phyloP scores from a whole-genome alignment of 2,329 filamentous ascomycete species.

The Colletotrichum godetiae region DNA sequence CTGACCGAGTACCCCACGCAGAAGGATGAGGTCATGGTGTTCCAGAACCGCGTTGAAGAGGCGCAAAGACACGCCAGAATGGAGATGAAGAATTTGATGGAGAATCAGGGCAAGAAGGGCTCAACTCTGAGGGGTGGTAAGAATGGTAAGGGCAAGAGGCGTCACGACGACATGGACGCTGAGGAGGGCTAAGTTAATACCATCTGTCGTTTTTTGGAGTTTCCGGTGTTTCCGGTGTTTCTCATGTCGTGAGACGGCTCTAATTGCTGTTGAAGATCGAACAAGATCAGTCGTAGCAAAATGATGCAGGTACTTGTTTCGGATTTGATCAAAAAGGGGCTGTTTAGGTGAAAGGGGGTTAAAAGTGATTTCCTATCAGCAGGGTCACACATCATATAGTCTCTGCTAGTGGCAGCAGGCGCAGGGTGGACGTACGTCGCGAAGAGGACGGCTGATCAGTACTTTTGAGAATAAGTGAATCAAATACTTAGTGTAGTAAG shows the following conservation, averaged over 20 bases:
- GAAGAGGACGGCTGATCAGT: not conserved
- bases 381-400: not conserved
- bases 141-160: constrained; percentile 52
- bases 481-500: not conserved
- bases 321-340: not conserved
- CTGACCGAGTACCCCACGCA: constrained; percentile 75
- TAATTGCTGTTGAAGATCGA: not conserved
- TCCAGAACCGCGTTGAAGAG: constrained; percentile 81
- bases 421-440: not conserved
- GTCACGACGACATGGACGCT: constrained; percentile 75
- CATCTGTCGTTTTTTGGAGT: not conserved
- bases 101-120: constrained; percentile 71
- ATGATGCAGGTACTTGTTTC: not conserved
- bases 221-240: not conserved
- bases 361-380: not conserved
- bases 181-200: constrained; percentile 71
- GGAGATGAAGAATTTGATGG: constrained; percentile 84
- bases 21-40: constrained; percentile 88
- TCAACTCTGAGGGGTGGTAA: constrained; percentile 54
- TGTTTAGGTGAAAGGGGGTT: not conserved
- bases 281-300: not conserved
- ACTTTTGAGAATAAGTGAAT: not conserved
- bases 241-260: not conserved
- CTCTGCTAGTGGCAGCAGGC: too few species aligned
- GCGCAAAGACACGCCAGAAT: constrained; percentile 83